Evolutionary conservation across 306 rosid species (phyloP), one percentile per base, ranked within the genome.

Genomic region (Cicer chorassanicum): DNA sequence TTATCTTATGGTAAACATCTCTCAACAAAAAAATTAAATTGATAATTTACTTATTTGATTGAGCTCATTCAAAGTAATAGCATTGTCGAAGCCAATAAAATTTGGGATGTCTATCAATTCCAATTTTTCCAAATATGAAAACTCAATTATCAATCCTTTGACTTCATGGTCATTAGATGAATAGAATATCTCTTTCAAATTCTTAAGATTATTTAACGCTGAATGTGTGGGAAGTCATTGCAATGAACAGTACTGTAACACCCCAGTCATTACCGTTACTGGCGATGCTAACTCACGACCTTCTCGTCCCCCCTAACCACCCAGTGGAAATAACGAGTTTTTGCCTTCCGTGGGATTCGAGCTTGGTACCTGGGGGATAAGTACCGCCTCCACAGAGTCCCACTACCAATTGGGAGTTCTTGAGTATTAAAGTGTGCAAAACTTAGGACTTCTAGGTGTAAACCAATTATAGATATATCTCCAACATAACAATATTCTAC

Each of bases 401-500:
- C n/a, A n/a, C n/a, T n/a, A n/a, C n/a, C n/a, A n/a, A n/a, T n/a
- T 8, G 78, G 78, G 1, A 79, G 61, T 29, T 42, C 24, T 55
- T 45, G 48, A 36, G 73, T 73, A 14, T 65, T 46, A 2, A 79
- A 80, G 65, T 45, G 4, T 44, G 75, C 50, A 39, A 80, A 65
- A 29, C 83, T 73, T 9, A 80, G 53, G 12, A 80, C 62, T 72
- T 79, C 42, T 4, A 80, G 48, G 8, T 46, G 42, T 6, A 7
- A 2, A 16, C 78, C 68, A 16, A 80, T 73, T 8, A 73, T 3
- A 8, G 79, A 73, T 59, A 46, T 15, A 43, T 80, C 75, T 55
- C 46, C 78, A 0, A 72, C 60, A 9, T 29, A 36, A 11, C 68
- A 62, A n/a, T 34, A 1, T 62, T 62, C 67, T 7, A 62, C 21